Conservation (phyloP, 495 filamentous ascomycete species). For the Neurospora cerealis region DNA sequence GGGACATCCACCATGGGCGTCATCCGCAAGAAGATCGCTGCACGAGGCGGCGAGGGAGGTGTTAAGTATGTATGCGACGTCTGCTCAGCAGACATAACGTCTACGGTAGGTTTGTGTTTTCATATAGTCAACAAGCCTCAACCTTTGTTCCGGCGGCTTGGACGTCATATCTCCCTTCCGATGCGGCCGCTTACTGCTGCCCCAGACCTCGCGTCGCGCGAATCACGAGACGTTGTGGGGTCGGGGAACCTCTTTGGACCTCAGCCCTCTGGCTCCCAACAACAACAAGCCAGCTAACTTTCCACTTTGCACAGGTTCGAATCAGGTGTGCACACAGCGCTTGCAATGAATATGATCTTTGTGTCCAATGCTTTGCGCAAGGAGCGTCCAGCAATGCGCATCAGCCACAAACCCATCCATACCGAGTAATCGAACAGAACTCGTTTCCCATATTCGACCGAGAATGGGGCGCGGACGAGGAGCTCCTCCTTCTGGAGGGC, state of each 20-base stretch:
- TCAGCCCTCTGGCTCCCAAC: neutral
- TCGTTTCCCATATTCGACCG: conserved; percentile 90
- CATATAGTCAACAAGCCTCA: neutral
- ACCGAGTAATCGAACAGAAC: conserved; percentile 93
- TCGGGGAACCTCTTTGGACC: neutral
- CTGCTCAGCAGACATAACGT: conserved; percentile 90
- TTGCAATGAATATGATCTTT: conserved; percentile 94
- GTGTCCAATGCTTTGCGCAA: conserved; percentile 85
- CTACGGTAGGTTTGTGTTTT: conserved; percentile 56
- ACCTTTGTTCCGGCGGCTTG: neutral
- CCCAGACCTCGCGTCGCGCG: conserved; percentile 2
- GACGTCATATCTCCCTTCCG: neutral
- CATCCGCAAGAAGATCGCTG: conserved; percentile 90
- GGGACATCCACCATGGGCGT: conserved; percentile 60
- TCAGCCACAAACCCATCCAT: conserved; percentile 74
- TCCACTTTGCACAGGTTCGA: conserved; percentile 54
- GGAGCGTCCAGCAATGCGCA: conserved; percentile 70
- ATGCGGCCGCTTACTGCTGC: neutral
- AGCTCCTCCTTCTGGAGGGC: conserved; percentile 83
- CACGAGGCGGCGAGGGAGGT: conserved; percentile 80
- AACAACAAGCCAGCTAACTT: conserved; percentile 7
- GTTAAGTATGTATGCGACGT: conserved; percentile 94
- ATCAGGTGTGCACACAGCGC: conserved; percentile 76
- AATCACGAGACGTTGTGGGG: conserved; percentile 8
- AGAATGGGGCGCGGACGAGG: conserved; percentile 97